A percentile compares a stretch with the other conserved stretches of the same genome.
Conservation (phyloP, 2,329 filamentous ascomycete species). For the Sporothrix brunneoviolacea region DNA sequence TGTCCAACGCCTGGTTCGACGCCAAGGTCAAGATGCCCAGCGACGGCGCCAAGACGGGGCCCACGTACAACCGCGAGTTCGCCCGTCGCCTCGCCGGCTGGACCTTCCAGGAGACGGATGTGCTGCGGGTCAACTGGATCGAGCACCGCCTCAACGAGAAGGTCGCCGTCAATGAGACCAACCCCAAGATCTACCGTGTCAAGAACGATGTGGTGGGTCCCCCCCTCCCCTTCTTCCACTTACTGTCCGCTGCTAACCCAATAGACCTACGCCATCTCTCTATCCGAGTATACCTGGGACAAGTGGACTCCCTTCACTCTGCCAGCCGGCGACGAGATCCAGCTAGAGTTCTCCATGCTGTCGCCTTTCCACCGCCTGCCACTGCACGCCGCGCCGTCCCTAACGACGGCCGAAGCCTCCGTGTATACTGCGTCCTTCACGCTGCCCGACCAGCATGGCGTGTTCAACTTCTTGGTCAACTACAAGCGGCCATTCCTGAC, state of each 20-base stretch:
- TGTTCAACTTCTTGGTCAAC: slow-evolving; percentile 97
- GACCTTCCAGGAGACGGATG: slow-evolving; percentile 91
- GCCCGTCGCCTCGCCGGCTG: slow-evolving; percentile 81
- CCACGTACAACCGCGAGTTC: slow-evolving; percentile 77
- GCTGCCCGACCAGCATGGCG: slow-evolving; percentile 93
- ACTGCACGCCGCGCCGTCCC: slow-evolving; percentile 47
- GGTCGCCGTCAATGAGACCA: slow-evolving; percentile 51
- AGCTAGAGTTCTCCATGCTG: slow-evolving; percentile 98
- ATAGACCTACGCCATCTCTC: slow-evolving; percentile 76
- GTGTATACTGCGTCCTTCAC: slow-evolving; percentile 71
- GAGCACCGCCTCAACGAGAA: slow-evolving; percentile 65
- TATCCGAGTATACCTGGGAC: slow-evolving; percentile 77
- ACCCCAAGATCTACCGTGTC: slow-evolving; percentile 86
- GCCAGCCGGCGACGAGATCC: slow-evolving; percentile 64
- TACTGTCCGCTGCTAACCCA: background rate
- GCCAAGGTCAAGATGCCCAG: slow-evolving; percentile 62
- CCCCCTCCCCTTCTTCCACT: background rate
- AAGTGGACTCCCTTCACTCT: slow-evolving; percentile 68
- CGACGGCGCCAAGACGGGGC: slow-evolving; percentile 40
- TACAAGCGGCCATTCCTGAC: slow-evolving; percentile 93
- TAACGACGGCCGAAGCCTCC: slow-evolving; percentile 58
- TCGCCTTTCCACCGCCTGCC: slow-evolving; percentile 90
- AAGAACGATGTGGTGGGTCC: slow-evolving; percentile 90
- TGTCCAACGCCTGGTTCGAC: slow-evolving; percentile 84
- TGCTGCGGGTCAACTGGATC: slow-evolving; percentile 75